phyloP scores from a whole-genome alignment of 1,284 basidiomycete species.

The Ganoderma resinaceum region DNA sequence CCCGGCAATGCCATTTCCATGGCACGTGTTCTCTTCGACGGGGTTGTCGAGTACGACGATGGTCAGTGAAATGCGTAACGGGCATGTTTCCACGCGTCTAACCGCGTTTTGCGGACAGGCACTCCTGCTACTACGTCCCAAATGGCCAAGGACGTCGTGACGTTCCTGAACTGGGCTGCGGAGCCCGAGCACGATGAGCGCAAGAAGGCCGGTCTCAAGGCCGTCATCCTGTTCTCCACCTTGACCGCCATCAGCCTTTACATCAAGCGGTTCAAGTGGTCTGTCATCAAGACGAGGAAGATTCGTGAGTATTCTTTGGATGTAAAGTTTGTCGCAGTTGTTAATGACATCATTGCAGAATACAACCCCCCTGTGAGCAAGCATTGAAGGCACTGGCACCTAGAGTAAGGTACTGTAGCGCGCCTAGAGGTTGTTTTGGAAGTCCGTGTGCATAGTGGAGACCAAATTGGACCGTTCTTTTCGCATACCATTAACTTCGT shows the following conservation, averaged over 20 bases:
- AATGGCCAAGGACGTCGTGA: slow-evolving; percentile 99
- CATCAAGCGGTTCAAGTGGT: slow-evolving; percentile 97
- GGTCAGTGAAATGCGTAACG: slow-evolving; percentile 51
- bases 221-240: slow-evolving; percentile 88
- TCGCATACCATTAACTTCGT: slow-evolving; percentile 12
- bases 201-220: slow-evolving; percentile 96
- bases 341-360: slow-evolving; percentile 44
- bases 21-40: slow-evolving; percentile 97
- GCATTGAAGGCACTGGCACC: slow-evolving; percentile 22
- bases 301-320: slow-evolving; percentile 65
- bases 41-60: slow-evolving; percentile 94
- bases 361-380: slow-evolving; percentile 61
- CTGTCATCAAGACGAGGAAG: slow-evolving; percentile 91
- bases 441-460: slow-evolving; percentile 29
- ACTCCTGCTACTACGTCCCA: slow-evolving; percentile 98
- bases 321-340: background rate
- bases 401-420: slow-evolving; percentile 29
- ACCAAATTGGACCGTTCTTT: slow-evolving; percentile 28
- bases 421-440: slow-evolving; percentile 21
- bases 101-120: slow-evolving; percentile 51
- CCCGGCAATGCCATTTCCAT: slow-evolving; percentile 98
- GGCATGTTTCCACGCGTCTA: slow-evolving; percentile 5
- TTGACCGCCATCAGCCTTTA: slow-evolving; percentile 86
- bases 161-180: slow-evolving; percentile 94
- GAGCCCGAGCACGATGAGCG: slow-evolving; percentile 99